Percentiles rank a stretch among this genome's conserved stretches.
Evolutionary conservation across 1,284 basidiomycete species (phyloP).

Genomic region (Melampsora larici-populina): DNA sequence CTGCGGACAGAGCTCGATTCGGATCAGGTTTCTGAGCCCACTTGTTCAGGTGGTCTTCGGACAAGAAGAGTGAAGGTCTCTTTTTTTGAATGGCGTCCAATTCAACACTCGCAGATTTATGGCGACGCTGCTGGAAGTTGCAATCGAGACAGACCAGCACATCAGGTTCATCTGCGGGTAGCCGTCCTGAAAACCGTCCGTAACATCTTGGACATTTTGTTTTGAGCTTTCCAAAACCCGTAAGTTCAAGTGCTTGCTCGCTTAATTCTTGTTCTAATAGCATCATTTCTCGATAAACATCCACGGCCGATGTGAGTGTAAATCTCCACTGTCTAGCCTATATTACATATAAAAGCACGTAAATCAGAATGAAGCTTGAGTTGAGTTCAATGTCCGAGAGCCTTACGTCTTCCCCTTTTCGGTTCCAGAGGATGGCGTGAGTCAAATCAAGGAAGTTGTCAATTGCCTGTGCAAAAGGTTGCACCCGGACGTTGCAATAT

Average conservation of each 20-base stretch:
- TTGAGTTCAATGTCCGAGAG: not conserved
- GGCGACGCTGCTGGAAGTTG: slow-evolving; percentile 5
- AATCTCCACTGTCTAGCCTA: not conserved
- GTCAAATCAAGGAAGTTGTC: slow-evolving; percentile 15
- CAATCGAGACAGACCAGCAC: not conserved
- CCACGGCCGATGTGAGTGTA: not conserved
- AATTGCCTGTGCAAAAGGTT: not conserved
- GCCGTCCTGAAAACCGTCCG: not conserved
- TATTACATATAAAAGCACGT: not conserved
- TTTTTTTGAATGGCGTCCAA: not conserved
- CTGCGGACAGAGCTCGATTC: no score
- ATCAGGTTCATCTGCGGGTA: not conserved
- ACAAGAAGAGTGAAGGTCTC: no score
- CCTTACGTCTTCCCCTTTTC: not conserved
- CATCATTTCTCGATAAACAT: not conserved
- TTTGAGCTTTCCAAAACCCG: not conserved
- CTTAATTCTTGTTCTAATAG: not conserved
- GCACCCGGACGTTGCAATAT: not conserved
- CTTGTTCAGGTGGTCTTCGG: no score
- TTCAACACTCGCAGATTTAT: slow-evolving; percentile 6
- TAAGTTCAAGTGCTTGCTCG: not conserved
- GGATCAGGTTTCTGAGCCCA: no score
- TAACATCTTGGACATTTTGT: slow-evolving; percentile 5
- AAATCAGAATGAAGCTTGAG: not conserved
- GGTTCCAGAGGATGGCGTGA: not conserved